Evolutionary conservation across 78 protist genomes (phyloP).

Genomic region (Guillardia theta): DNA sequence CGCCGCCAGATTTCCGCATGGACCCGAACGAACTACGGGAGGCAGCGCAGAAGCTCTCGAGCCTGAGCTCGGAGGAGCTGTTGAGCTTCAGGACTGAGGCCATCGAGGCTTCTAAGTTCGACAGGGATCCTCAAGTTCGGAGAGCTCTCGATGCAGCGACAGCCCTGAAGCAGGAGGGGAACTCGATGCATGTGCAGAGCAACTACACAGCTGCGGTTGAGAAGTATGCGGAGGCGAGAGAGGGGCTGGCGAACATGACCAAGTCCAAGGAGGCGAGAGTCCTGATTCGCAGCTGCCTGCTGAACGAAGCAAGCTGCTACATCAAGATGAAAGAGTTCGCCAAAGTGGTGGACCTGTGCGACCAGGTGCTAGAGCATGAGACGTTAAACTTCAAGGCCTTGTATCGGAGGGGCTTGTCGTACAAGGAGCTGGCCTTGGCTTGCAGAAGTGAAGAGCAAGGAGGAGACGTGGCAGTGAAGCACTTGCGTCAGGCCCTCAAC

Average conservation of each 20-base stretch:
- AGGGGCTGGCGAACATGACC: neutral
- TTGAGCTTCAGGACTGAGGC: neutral
- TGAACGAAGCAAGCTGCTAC: slow-evolving; percentile 2
- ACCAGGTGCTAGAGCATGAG: neutral
- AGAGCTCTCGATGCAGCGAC: no score
- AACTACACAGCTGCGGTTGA: neutral
- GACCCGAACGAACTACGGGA: neutral
- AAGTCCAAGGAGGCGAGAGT: neutral
- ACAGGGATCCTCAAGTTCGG: no score
- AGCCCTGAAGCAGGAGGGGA: no score
- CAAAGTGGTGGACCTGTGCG: neutral
- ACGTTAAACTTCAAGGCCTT: neutral
- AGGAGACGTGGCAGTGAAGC: no score
- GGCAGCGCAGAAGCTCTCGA: neutral
- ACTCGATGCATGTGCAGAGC: no score
- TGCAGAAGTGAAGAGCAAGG: no score
- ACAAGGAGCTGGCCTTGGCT: no score
- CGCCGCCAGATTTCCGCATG: no score
- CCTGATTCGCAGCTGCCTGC: neutral
- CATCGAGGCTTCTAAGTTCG: neutral
- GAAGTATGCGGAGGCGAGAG: neutral
- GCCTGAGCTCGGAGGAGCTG: neutral
- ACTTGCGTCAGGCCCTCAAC: no score
- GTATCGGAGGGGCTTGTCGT: neutral
- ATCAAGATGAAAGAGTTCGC: neutral